Evolutionary conservation across 1,284 basidiomycete species (phyloP).

Genomic region (Somion occarium): DNA sequence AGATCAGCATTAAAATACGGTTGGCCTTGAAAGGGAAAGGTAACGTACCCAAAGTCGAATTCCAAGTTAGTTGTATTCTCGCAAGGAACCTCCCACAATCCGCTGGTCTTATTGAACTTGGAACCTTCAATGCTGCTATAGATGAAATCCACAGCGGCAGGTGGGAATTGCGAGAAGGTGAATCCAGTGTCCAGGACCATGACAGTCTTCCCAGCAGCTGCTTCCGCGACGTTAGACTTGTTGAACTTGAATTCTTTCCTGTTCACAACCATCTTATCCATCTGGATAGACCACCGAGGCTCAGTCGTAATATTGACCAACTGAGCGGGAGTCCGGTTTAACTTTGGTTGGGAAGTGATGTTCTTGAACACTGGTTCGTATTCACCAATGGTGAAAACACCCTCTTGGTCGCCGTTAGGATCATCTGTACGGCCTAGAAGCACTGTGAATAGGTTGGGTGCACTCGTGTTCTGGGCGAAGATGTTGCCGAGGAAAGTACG

Average conservation of each 20-base stretch:
- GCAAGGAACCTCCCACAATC: constrained; percentile 25
- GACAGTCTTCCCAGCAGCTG: constrained; percentile 23
- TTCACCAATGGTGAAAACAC: constrained; percentile 27
- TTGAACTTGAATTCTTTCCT: constrained; percentile 24
- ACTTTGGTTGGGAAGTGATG: constrained; percentile 21
- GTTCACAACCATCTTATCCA: constrained; percentile 27
- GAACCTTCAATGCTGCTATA: constrained; percentile 25
- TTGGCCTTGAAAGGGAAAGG: background rate
- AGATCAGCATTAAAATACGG: background rate
- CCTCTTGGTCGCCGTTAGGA: constrained; percentile 20
- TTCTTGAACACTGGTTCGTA: constrained; percentile 20
- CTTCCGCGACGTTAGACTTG: constrained; percentile 20
- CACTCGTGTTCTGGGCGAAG: constrained; percentile 21
- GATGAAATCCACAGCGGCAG: constrained; percentile 24
- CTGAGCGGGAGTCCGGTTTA: constrained; percentile 45
- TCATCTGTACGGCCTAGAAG: constrained; percentile 23
- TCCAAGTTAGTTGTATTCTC: constrained; percentile 17
- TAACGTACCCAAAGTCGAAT: constrained; percentile 25
- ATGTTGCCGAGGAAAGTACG: constrained; percentile 22
- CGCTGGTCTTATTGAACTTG: constrained; percentile 14
- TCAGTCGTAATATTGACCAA: constrained; percentile 37
- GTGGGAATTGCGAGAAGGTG: constrained; percentile 25
- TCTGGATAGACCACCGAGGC: constrained; percentile 32
- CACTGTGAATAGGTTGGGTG: constrained; percentile 25
- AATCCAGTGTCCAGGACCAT: constrained; percentile 29